Evolutionary conservation across 192 early-diverging fungal genomes (phyloP).

Genomic region (Umbelopsis sp.): DNA sequence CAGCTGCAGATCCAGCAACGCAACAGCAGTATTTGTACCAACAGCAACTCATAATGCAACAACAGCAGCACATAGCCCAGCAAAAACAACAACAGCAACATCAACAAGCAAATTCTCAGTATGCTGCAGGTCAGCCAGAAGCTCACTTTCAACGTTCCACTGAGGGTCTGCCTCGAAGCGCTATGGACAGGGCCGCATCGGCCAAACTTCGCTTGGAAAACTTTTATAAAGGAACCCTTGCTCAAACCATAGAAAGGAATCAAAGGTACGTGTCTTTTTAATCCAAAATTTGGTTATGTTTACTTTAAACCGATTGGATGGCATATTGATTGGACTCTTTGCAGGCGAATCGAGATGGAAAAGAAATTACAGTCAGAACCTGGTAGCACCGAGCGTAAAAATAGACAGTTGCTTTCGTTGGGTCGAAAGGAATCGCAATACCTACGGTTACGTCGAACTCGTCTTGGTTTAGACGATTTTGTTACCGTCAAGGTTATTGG

Average conservation of each 20-base stretch:
- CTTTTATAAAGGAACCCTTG: slow-evolving; percentile 88
- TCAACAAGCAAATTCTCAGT: slow-evolving; percentile 26
- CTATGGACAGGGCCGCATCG: slow-evolving; percentile 84
- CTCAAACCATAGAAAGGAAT: slow-evolving; percentile 87
- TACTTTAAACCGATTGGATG: neutral
- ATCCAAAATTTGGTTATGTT: neutral
- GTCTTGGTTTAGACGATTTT: slow-evolving; percentile 91
- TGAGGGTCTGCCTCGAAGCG: slow-evolving; percentile 74
- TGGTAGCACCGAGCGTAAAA: slow-evolving; percentile 87
- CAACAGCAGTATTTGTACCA: slow-evolving; percentile 15
- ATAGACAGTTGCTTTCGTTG: slow-evolving; percentile 75
- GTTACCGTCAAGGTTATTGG: slow-evolving; percentile 97
- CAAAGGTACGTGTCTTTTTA: slow-evolving; percentile 53
- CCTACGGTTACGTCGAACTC: slow-evolving; percentile 87
- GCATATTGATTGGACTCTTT: neutral
- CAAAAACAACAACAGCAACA: slow-evolving; percentile 34
- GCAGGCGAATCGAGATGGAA: slow-evolving; percentile 80
- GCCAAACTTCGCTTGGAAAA: slow-evolving; percentile 92
- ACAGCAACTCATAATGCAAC: slow-evolving; percentile 20
- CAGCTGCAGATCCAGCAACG: slow-evolving; percentile 23
- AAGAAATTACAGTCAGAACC: slow-evolving; percentile 69
- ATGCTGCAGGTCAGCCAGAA: slow-evolving; percentile 36
- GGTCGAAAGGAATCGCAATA: slow-evolving; percentile 94
- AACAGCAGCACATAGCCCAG: slow-evolving; percentile 7
- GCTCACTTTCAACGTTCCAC: slow-evolving; percentile 70